Evolutionary conservation across 345 rosid genomes (phyloP).

Genomic region (Lepidium aucheri): DNA sequence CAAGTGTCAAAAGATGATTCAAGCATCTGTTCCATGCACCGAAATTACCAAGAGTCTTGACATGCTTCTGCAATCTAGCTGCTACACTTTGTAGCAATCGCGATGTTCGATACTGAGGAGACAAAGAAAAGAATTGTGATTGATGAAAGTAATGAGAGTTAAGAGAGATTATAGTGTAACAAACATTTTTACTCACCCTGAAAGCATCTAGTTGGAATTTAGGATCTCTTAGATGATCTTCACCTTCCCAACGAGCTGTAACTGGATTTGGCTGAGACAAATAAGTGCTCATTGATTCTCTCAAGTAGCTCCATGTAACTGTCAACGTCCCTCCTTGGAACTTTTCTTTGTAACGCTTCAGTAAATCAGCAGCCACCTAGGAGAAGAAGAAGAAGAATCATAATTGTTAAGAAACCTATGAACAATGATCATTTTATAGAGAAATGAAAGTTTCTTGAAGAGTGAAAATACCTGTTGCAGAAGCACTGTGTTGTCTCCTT

Average conservation of each 20-base stretch:
- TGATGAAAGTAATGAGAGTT: not conserved
- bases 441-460: slow-evolving; percentile 6
- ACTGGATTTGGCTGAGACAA: slow-evolving; percentile 97
- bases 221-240: slow-evolving; percentile 86
- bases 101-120: slow-evolving; percentile 86
- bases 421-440: not conserved
- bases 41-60: slow-evolving; percentile 71
- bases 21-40: slow-evolving; percentile 99
- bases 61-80: slow-evolving; percentile 69
- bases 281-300: slow-evolving; percentile 86
- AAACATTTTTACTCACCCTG: slow-evolving; percentile 46
- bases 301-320: slow-evolving; percentile 92
- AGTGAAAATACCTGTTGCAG: slow-evolving; percentile 55
- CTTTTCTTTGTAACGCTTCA: slow-evolving; percentile 86
- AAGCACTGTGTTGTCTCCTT: slow-evolving; percentile 99
- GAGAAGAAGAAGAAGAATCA: slow-evolving; percentile 8
- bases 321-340: slow-evolving; percentile 88
- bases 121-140: not conserved
- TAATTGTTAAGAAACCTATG: not conserved
- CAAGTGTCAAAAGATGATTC: slow-evolving; percentile 93
- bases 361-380: slow-evolving; percentile 87
- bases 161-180: not conserved
- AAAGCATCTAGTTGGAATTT: slow-evolving; percentile 96
- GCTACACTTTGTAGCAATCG: slow-evolving; percentile 87
- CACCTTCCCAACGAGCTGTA: slow-evolving; percentile 89